Evolutionary conservation across 306 rosid genomes (phyloP).

Genomic region (Clitoria ternatea): DNA sequence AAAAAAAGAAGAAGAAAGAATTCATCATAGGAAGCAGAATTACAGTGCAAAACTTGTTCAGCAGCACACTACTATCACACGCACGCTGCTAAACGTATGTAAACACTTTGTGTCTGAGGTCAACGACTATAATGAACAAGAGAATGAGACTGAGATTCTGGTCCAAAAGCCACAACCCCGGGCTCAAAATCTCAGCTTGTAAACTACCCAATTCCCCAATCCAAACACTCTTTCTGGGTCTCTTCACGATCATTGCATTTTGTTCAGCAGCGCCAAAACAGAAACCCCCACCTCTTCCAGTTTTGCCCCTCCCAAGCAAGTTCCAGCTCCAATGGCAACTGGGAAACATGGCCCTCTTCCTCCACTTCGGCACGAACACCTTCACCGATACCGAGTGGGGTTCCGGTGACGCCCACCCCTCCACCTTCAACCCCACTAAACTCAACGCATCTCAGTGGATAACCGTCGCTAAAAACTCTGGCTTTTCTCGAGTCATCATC

Average conservation of each 20-base stretch:
- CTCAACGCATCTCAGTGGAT: conserved; percentile 83
- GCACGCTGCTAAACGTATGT: no score
- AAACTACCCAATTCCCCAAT: conserved; percentile 20
- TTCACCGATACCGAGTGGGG: conserved; percentile 90
- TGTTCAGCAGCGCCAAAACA: neutral
- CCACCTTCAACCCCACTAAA: conserved; percentile 56
- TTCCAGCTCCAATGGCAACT: conserved; percentile 90
- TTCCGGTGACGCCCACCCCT: conserved; percentile 51
- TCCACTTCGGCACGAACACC: conserved; percentile 92
- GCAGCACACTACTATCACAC: no score
- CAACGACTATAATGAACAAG: neutral
- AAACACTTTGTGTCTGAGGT: no score
- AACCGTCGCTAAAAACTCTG: conserved; percentile 59
- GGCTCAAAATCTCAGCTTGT: conserved; percentile 6
- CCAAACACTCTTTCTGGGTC: conserved; percentile 19
- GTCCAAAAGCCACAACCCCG: neutral
- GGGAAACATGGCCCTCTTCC: conserved; percentile 63
- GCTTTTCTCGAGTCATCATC: conserved; percentile 59
- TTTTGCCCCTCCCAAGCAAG: conserved; percentile 70
- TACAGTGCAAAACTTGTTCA: no score
- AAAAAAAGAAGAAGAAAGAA: neutral
- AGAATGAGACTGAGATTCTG: neutral
- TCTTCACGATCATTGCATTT: conserved; percentile 16
- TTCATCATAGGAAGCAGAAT: no score
- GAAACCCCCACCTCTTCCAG: conserved; percentile 74